Evolutionary conservation across 306 rosid species (phyloP), one percentile per base, ranked within the genome.

Genomic region (Boehmeria nivea): DNA sequence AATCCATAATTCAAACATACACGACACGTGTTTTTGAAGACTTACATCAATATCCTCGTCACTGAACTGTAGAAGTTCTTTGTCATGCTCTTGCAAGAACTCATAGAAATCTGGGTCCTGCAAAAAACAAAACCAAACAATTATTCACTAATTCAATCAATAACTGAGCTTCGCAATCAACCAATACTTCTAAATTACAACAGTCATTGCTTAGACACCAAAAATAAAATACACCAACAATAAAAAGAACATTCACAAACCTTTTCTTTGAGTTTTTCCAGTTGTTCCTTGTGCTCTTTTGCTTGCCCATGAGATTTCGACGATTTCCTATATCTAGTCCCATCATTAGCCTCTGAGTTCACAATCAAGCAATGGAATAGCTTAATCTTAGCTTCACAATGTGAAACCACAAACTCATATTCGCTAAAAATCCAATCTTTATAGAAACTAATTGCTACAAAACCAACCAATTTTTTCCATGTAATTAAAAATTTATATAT

Each of bases 91-190:
- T 64, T 74, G 77, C 83, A 87, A 72, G 68, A 70, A 90, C 71
- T 82, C 85, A 1, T 57, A 90, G 65, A 90, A 87, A 59, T 86
- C 95, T 9, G 89, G 95, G 37, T 90, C 97, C 97, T 90, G 83
- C 51, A 65, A 9, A 64, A 28, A 67, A 12, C 11, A 55, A 54
- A 1, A 31, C 9, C 34, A 8, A 8, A 28, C 34, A 28, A 3
- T 14, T 60, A 43, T 11, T 68, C 57, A 68, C 27, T 50, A 70
- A 73, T 72, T 58, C 19, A 24, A 69, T 12, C 59, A 38, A 48
- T 6, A 18, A 63, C 22, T 66, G 45, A 2, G 23, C n/a, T n/a
- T n/a, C n/a, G n/a, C n/a, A n/a, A n/a, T n/a, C n/a, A n/a, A n/a
- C n/a, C n/a, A n/a, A n/a, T n/a, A n/a, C n/a, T 42, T n/a, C 57